Evolutionary conservation across 345 rosid genomes (phyloP), one percentile per base, ranked within the genome.

Genomic region (Geranium brycei): DNA sequence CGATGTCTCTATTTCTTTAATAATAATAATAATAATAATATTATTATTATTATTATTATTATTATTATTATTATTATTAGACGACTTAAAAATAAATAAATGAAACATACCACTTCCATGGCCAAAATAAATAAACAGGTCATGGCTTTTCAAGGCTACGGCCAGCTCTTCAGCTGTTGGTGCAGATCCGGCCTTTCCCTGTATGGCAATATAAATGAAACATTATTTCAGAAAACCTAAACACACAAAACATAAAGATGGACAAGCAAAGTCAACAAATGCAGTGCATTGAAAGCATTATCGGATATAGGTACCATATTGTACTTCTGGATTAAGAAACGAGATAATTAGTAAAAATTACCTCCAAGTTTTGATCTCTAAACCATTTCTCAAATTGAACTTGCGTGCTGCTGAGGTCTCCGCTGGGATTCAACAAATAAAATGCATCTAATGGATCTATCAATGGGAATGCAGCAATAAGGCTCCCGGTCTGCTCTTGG

Each of bases 381-480:
- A 90, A 93, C 99, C 95, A 93, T 58, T 80, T 76, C 73, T 93
- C 96, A 71, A 93, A 93, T 65, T 73, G 77, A 61, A 63, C 69
- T 72, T 90, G 97, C 31, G 89, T 81, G 30, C 76, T 56, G 14
- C 71, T 67, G 68, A 90, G 88, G 76, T 90, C 99, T 14, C 96
- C 96, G 17, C 86, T 76, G 17, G 99, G 99, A 75, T 93, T 93
- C 74, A 92, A 74, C 77, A 89, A 69, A 76, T 83, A 89, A 75
- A 82, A 92, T 59, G 98, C 91, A 77, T 89, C 91, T 71, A 87
- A 62, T 16, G 98, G 98, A 82, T 92, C 98, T 64, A 92, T 84
- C 47, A 75, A 74, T 64, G 96, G 95, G 62, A 83, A 82, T 62
- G 85, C 55, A 64, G 78, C 67, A 71, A 64, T 66, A 56, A 71